phyloP scores from a whole-genome alignment of 2,329 filamentous ascomycete genomes.

The Bipolaris victoriae region DNA sequence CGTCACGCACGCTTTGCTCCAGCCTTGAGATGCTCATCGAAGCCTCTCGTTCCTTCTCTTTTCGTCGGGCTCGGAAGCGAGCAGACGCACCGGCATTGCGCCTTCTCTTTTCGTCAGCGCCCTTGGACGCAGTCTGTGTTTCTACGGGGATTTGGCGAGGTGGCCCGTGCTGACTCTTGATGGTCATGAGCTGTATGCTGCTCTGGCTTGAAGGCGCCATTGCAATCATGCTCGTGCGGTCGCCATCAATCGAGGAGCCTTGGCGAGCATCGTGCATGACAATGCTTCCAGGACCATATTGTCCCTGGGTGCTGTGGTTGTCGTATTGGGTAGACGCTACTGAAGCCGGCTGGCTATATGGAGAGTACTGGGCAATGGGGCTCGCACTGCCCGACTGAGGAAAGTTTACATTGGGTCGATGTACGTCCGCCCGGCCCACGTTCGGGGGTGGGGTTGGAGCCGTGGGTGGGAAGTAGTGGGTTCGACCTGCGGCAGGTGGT shows the following conservation, averaged over 20 bases:
- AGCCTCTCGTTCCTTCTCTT: conserved; percentile 79
- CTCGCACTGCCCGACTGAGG: conserved; percentile 52
- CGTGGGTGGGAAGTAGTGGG: conserved; percentile 43
- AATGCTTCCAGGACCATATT: conserved; percentile 25
- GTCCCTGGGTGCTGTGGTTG: conserved; percentile 40
- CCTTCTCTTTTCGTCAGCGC: conserved; percentile 83
- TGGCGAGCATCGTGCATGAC: conserved; percentile 41
- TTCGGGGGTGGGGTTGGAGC: conserved; percentile 43
- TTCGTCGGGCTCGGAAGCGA: conserved; percentile 79
- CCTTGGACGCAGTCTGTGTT: conserved; percentile 78
- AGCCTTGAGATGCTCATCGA: conserved; percentile 71
- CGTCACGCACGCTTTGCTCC: conserved; percentile 70
- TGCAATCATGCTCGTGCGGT: conserved; percentile 50
- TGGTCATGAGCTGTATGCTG: conserved; percentile 61
- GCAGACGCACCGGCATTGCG: conserved; percentile 86
- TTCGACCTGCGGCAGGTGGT: conserved; percentile 48
- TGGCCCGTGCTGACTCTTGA: conserved; percentile 57
- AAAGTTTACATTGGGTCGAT: conserved; percentile 46
- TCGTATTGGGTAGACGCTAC: conserved; percentile 44
- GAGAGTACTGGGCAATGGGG: conserved; percentile 56
- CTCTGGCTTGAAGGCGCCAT: conserved; percentile 55
- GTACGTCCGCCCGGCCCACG: conserved; percentile 33
- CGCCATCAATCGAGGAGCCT: conserved; percentile 41
- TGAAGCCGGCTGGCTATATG: conserved; percentile 44
- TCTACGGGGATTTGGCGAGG: conserved; percentile 72